Evolutionary conservation across 441 rosid genomes (phyloP).

Genomic region (Dalechampia spathulata): DNA sequence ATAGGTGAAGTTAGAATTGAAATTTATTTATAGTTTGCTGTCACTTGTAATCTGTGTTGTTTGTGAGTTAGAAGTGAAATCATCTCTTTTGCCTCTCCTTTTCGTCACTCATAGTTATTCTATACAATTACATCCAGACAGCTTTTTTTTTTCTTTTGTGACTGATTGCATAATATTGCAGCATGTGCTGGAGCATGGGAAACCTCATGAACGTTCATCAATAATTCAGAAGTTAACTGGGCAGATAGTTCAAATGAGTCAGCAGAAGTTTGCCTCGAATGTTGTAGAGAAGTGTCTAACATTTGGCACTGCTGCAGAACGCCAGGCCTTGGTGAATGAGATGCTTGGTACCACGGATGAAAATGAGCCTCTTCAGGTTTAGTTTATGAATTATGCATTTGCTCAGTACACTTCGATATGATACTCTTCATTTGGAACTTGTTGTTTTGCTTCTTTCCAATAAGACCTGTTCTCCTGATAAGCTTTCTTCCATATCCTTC

Average conservation of each 20-base stretch:
- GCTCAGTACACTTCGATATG: neutral
- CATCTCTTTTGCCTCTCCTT: no score
- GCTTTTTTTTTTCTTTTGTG: no score
- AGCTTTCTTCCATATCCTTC: no score
- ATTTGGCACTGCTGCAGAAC: conserved; percentile 51
- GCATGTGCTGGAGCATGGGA: conserved; percentile 81
- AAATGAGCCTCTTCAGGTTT: conserved; percentile 79
- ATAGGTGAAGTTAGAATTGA: no score
- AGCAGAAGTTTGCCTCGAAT: conserved; percentile 78
- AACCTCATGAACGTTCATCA: conserved; percentile 55
- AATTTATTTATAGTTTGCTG: no score
- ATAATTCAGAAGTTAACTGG: conserved; percentile 57
- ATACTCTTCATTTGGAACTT: neutral
- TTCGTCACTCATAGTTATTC: no score
- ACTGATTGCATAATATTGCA: conserved; percentile 22
- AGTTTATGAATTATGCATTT: conserved; percentile 17
- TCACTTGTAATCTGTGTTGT: no score
- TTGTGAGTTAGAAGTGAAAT: no score
- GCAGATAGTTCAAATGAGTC: conserved; percentile 79
- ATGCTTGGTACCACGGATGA: conserved; percentile 79
- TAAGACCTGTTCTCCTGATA: neutral
- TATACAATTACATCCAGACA: no score
- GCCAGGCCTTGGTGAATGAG: conserved; percentile 67
- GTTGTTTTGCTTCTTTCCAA: no score
- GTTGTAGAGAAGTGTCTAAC: conserved; percentile 69